Conservation (phyloP, 495 filamentous ascomycete genomes). For the Annulohypoxylon stygium region DNA sequence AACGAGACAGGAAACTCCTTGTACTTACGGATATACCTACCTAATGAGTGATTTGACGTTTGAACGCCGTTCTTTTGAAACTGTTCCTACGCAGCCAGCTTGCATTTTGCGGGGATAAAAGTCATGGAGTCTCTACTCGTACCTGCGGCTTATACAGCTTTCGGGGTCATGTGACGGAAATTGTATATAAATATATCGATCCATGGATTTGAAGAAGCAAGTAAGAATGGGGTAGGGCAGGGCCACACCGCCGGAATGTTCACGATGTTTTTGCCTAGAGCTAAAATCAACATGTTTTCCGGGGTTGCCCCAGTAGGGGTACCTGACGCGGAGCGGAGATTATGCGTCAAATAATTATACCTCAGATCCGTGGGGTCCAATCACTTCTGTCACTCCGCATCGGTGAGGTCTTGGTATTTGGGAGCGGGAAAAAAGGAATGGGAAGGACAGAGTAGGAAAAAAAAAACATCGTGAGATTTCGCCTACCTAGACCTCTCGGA, state of each 20-base stretch:
- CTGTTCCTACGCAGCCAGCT: conserved; percentile 13
- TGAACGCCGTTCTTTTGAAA: conserved; percentile 8
- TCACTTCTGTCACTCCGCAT: conserved; percentile 29
- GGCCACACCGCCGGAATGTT: conserved; percentile 38
- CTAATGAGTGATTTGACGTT: conserved; percentile 21
- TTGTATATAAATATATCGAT: conserved; percentile 25
- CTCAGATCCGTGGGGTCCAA: conserved; percentile 41
- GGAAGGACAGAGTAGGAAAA: neutral
- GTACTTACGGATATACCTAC: conserved; percentile 23
- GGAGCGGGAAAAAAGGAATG: conserved; percentile 6
- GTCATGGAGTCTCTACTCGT: conserved; percentile 5
- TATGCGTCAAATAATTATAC: conserved; percentile 43
- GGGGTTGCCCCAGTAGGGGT: conserved; percentile 24
- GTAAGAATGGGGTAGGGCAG: conserved; percentile 15
- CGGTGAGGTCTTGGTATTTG: conserved; percentile 24
- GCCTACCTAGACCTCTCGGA: conserved; percentile 25
- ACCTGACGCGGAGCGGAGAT: conserved; percentile 35
- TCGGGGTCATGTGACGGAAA: conserved; percentile 13
- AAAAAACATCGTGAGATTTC: conserved; percentile 34
- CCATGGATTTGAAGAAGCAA: conserved; percentile 9
- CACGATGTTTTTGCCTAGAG: conserved; percentile 21
- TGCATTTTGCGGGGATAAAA: conserved; percentile 6
- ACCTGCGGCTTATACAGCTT: conserved; percentile 21
- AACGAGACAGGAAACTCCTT: neutral
- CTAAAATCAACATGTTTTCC: conserved; percentile 23